phyloP scores from a whole-genome alignment of 139 green algal genomes.

The Chlamydomonas schloesseri region DNA sequence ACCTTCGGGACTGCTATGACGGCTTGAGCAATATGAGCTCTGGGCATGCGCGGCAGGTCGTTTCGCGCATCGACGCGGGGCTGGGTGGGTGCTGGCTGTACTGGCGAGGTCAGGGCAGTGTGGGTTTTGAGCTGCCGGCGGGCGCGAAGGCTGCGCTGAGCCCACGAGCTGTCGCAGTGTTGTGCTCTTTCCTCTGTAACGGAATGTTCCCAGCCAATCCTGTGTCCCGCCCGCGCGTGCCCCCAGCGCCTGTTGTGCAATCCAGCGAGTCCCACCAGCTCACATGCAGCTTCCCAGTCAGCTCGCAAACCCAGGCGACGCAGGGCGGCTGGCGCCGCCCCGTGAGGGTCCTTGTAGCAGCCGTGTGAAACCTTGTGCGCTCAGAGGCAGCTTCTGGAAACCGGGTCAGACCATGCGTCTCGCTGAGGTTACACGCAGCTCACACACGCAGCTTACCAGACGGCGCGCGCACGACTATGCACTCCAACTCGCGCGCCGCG shows the following conservation, averaged over 20 bases:
- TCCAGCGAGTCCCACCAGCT: slow-evolving; percentile 25
- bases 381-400: neutral
- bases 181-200: slow-evolving; percentile 31
- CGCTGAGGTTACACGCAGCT: neutral
- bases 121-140: slow-evolving; percentile 9
- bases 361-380: neutral
- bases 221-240: slow-evolving; percentile 14
- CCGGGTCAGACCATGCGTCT: neutral
- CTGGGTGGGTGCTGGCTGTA: slow-evolving; percentile 32
- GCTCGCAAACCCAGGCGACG: slow-evolving; percentile 1
- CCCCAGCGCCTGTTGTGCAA: neutral
- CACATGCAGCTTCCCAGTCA: neutral
- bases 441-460: neutral
- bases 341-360: neutral
- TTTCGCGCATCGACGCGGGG: slow-evolving; percentile 20
- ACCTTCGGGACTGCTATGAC: slow-evolving; percentile 23
- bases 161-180: slow-evolving; percentile 29
- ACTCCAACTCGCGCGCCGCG: neutral
- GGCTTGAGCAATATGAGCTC: slow-evolving; percentile 32
- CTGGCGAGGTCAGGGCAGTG: slow-evolving; percentile 1
- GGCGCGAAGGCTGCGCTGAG: slow-evolving; percentile 16
- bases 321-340: neutral
- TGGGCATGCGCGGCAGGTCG: slow-evolving; percentile 28
- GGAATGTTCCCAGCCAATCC: slow-evolving; percentile 20
- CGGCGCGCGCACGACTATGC: neutral